phyloP scores from a whole-genome alignment of 148 eudicot genomes.

The Chenopodium quinoa region DNA sequence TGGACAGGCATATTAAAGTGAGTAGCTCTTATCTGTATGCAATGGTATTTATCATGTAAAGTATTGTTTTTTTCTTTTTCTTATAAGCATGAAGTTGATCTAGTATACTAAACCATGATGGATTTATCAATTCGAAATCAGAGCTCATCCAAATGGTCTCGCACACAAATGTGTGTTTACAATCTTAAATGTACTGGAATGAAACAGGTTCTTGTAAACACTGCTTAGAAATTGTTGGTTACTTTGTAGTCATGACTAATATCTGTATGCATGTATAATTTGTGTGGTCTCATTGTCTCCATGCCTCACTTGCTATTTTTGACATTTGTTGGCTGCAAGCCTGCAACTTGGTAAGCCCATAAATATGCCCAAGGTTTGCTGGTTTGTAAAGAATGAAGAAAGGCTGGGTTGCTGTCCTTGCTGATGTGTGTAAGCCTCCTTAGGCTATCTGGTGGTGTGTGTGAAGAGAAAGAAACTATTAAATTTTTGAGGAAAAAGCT shows the following conservation, averaged over 20 bases:
- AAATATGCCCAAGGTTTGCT: background rate
- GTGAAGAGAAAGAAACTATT: background rate
- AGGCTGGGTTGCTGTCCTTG: background rate
- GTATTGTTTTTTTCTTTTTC: background rate
- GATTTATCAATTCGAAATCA: background rate
- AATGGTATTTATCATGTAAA: background rate
- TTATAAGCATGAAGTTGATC: background rate
- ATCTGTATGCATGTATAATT: background rate
- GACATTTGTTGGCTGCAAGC: background rate
- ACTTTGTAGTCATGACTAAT: background rate
- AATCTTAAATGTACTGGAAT: background rate
- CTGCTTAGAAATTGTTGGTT: background rate
- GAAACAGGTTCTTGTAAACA: background rate
- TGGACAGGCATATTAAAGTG: slow-evolving; percentile 96
- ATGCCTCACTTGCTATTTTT: background rate
- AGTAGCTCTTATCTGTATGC: slow-evolving; percentile 22
- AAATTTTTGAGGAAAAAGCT: background rate
- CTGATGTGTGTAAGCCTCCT: background rate
- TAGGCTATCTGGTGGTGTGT: background rate
- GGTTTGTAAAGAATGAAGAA: background rate
- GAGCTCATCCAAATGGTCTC: background rate
- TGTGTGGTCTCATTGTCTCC: background rate
- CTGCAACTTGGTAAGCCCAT: background rate
- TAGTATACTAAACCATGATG: background rate
- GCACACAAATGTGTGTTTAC: background rate